Evolutionary conservation across 2,329 filamentous ascomycete genomes (phyloP), one percentile per base, ranked within the genome.

Genomic region (Rutstroemia sp.): DNA sequence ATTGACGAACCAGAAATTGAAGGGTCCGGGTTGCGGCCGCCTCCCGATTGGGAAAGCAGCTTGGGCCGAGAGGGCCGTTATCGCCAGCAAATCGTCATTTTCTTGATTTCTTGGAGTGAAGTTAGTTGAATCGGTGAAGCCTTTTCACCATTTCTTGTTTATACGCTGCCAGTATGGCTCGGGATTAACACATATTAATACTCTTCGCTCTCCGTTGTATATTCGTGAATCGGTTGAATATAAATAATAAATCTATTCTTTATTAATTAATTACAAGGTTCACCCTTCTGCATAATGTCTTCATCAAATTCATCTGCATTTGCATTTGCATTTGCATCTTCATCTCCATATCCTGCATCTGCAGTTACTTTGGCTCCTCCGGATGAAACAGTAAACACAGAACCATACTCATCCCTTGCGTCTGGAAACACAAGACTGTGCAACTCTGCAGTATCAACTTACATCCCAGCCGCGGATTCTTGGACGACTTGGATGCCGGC

Each of bases 401-500:
- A 23, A 5, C 39, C 16, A 12, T 56, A 51, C 49, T 39, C 39
- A 6, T 30, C 27, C 27, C 8, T 30, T 30, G n/a, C 6, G 27
- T 46, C 18, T 9, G 49, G 49, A 30, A 46, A 52, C 30, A 52
- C 54, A 5, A 52, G 52, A 50, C 9, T 56, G 48, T 56, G 47
- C 21, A n/a, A 41, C n/a, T 39, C 41, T 30, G 27, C 34, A 16
- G 19, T 52, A 39, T 55, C 53, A 19, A 52, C 49, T 9, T 56
- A 51, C 34, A 52, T 41, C n/a, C 19, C 47, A 12, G 47, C 41
- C 30, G 45, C 41, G 23, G n/a, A 18, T 34, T 51, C 49, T 8
- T 56, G 54, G 47, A 47, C 48, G 8, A 52, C 54, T 14, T 56
- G 44, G 19, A 56, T 42, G 25, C 27, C 54, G 9, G 49, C 54